Conservation (phyloP, 768 basidiomycete species). For the Coprinopsis strossmayeri region DNA sequence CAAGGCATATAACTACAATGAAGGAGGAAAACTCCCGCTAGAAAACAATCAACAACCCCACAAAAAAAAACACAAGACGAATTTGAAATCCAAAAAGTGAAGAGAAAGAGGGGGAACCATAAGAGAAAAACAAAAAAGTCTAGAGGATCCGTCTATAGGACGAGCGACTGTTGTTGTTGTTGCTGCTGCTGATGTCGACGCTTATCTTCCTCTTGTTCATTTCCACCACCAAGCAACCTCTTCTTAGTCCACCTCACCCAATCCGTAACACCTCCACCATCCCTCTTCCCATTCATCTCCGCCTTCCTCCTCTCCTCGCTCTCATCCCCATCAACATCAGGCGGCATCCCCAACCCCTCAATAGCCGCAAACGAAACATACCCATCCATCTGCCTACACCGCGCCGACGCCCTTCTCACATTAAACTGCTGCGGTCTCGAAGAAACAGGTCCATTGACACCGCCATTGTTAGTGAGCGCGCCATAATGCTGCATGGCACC, state of each 20-base stretch:
- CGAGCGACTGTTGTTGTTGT: too few relatives aligned
- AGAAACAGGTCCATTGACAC: neutral
- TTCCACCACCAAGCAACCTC: constrained; percentile 6
- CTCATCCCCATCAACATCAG: constrained; percentile 14
- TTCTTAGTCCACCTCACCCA: constrained; percentile 16
- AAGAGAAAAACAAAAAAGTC: too few relatives aligned
- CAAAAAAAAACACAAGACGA: too few relatives aligned
- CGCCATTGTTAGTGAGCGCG: neutral
- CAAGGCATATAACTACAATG: too few relatives aligned
- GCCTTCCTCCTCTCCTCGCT: constrained; percentile 10
- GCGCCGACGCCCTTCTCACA: constrained; percentile 17
- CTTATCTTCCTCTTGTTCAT: neutral
- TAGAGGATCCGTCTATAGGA: too few relatives aligned
- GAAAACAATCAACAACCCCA: too few relatives aligned
- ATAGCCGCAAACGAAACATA: constrained; percentile 19
- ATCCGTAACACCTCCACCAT: constrained; percentile 12
- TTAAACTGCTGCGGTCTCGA: constrained; percentile 14
- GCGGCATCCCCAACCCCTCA: constrained; percentile 19
- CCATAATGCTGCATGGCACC: neutral
- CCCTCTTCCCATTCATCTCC: constrained; percentile 6
- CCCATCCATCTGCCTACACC: constrained; percentile 18
- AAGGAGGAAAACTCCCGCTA: too few relatives aligned
- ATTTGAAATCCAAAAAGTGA: too few relatives aligned
- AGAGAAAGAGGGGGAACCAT: too few relatives aligned
- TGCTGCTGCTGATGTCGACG: neutral